Conservation (phyloP, 768 basidiomycete genomes). For the Psilocybe sp. region DNA sequence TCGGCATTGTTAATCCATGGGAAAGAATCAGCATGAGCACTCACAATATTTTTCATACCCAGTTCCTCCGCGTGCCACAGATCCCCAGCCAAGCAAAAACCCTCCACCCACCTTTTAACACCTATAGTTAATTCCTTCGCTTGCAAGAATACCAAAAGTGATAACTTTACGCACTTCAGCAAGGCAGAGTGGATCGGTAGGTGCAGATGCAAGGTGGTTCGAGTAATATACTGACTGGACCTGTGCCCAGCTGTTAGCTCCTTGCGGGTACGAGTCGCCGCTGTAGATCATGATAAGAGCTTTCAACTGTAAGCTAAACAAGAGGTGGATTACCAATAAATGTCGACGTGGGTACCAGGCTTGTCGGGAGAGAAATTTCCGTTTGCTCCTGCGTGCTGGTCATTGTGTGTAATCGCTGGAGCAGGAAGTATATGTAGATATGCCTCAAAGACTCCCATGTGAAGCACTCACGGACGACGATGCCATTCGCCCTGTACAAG, state of each 20-base stretch:
- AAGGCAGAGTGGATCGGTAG: conserved; percentile 46
- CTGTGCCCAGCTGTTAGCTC: conserved; percentile 44
- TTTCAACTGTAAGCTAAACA: neutral
- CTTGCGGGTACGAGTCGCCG: conserved; percentile 53
- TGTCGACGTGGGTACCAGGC: conserved; percentile 42
- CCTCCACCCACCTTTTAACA: conserved; percentile 44
- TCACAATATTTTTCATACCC: conserved; percentile 50
- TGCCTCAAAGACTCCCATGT: neutral
- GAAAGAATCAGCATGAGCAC: conserved; percentile 10
- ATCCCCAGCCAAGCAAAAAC: conserved; percentile 44
- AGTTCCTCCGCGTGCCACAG: conserved; percentile 38
- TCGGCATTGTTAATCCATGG: neutral
- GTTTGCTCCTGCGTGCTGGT: conserved; percentile 43
- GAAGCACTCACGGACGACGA: conserved; percentile 40
- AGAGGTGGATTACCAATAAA: conserved; percentile 38
- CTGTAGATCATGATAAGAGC: conserved; percentile 18
- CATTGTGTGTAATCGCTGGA: conserved; percentile 46
- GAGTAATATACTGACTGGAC: conserved; percentile 49
- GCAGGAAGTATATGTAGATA: neutral
- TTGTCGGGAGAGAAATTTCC: conserved; percentile 51
- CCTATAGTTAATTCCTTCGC: neutral
- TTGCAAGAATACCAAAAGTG: neutral
- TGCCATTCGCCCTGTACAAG: conserved; percentile 40
- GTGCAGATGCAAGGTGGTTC: conserved; percentile 38
- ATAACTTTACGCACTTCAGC: conserved; percentile 37